Evolutionary conservation across 805 yeast genomes (phyloP), one percentile per base, ranked within the genome.

Genomic region (Teunomyces pallodes): DNA sequence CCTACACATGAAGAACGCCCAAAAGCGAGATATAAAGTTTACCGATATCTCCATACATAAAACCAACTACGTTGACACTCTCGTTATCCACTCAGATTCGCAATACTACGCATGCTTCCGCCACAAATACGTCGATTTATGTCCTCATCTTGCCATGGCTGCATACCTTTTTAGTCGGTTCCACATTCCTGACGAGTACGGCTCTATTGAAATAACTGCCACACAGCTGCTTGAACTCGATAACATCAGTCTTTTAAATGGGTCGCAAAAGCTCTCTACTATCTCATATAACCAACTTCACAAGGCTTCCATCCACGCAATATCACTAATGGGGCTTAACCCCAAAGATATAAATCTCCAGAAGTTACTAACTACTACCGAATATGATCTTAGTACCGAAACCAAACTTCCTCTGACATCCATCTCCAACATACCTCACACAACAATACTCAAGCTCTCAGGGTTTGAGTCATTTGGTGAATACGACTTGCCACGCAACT

Each of bases 261-360:
- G 69, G 4, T 56, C 55, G 42, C 58, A 62, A 36, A 58, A 57
- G 42, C 44, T 57, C 32, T 53, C 54, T 9, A 47, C 65, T 1
- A 58, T 65, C 7, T 54, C 61, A 4, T 61, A 58, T 47, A 49
- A 53, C 20, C 67, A 65, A 54, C 70, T 62, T 38, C 66, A 62
- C 48, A 62, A 61, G 40, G 50, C 67, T 0, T 51, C 59, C 27
- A 49, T 54, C 26, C 56, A 54, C 30, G 64, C 62, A 2, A 46
- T 63, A 28, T 52, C 53, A 35, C 30, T 54, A 2, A 49, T 53
- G 33, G 61, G 60, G 13, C 43, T 50, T 13, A 54, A 60, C 44
- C 55, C 50, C 48, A 53, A 55, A 26, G 55, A 60, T 5, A 51
- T 59, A 29, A 56, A 57, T 46, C 35, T 64, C 13, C 50, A 52